phyloP scores from a whole-genome alignment of 2,329 filamentous ascomycete species.

The Fusarium vanettenii region DNA sequence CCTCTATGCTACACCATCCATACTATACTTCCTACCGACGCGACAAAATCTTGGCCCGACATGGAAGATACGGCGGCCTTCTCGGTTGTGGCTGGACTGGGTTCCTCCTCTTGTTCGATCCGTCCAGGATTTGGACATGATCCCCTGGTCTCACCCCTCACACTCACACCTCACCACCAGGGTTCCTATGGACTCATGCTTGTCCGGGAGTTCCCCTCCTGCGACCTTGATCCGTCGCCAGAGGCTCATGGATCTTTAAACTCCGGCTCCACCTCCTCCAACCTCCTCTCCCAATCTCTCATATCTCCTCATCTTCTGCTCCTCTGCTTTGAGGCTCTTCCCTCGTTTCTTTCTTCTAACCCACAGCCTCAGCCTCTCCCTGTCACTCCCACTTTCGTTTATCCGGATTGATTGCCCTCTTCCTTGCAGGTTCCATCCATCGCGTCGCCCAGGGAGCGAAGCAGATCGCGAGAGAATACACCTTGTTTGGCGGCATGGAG shows the following conservation, averaged over 20 bases:
- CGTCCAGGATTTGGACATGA: conserved; percentile 28
- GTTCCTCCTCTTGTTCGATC: conserved; percentile 14
- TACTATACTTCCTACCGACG: conserved; percentile 2
- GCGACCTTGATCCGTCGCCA: conserved; percentile 32
- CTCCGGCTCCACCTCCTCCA: conserved; percentile 42
- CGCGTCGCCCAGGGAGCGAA: conserved; percentile 5
- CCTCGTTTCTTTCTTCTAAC: background rate
- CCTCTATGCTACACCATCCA: background rate
- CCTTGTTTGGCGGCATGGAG: conserved; percentile 39
- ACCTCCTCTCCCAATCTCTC: conserved; percentile 34
- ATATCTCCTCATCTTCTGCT: conserved; percentile 21
- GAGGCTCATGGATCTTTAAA: conserved; percentile 43
- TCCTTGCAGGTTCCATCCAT: conserved; percentile 5
- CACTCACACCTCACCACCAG: conserved; percentile 30
- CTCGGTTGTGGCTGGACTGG: conserved; percentile 28
- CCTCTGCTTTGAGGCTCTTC: conserved; percentile 2
- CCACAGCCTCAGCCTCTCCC: background rate
- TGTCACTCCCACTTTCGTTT: background rate
- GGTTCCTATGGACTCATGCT: conserved; percentile 27
- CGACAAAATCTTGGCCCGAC: conserved; percentile 7
- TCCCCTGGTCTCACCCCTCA: conserved; percentile 41
- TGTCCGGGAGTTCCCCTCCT: conserved; percentile 35
- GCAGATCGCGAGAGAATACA: conserved; percentile 19
- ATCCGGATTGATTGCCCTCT: background rate
- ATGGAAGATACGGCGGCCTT: conserved; percentile 9